Conservation (phyloP, 1,284 basidiomycete genomes). For the Ustilago esculenta region DNA sequence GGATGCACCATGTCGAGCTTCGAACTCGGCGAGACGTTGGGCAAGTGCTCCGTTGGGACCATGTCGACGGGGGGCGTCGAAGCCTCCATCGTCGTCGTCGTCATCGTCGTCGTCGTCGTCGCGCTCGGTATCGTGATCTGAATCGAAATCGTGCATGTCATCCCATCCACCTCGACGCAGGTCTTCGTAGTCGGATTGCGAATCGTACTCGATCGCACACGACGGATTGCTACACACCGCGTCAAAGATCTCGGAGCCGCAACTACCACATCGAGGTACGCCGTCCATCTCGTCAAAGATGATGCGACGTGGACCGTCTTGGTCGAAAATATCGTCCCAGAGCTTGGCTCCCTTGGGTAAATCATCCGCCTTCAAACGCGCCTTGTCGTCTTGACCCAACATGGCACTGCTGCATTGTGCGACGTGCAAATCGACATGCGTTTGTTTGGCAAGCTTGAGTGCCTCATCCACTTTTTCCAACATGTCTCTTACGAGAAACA, state of each 20-base stretch:
- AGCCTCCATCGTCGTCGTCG: neutral
- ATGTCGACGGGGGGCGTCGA: too few relatives aligned
- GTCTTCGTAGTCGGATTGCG: constrained; percentile 23
- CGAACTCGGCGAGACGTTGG: constrained; percentile 15
- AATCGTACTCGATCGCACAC: constrained; percentile 51
- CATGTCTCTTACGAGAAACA: constrained; percentile 57
- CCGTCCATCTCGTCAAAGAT: constrained; percentile 60
- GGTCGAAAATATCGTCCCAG: constrained; percentile 53
- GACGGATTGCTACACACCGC: constrained; percentile 52
- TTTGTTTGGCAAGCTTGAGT: constrained; percentile 21
- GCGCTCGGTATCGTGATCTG: constrained; percentile 6
- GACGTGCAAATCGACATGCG: constrained; percentile 19
- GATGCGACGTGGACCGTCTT: constrained; percentile 32
- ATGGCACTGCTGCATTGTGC: constrained; percentile 29
- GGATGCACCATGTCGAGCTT: constrained; percentile 15
- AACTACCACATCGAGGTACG: constrained; percentile 58
- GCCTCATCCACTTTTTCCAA: constrained; percentile 48
- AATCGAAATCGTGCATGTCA: constrained; percentile 19
- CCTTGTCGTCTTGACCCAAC: constrained; percentile 31
- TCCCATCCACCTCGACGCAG: constrained; percentile 16
- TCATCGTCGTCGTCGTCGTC: constrained; percentile 5
- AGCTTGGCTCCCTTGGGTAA: constrained; percentile 39
- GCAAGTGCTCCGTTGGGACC: constrained; percentile 7
- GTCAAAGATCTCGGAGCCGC: constrained; percentile 58
- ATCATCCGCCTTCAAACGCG: constrained; percentile 32